Conservation (phyloP, 78 protist genomes). For the Dictyostelium firmibasis region DNA sequence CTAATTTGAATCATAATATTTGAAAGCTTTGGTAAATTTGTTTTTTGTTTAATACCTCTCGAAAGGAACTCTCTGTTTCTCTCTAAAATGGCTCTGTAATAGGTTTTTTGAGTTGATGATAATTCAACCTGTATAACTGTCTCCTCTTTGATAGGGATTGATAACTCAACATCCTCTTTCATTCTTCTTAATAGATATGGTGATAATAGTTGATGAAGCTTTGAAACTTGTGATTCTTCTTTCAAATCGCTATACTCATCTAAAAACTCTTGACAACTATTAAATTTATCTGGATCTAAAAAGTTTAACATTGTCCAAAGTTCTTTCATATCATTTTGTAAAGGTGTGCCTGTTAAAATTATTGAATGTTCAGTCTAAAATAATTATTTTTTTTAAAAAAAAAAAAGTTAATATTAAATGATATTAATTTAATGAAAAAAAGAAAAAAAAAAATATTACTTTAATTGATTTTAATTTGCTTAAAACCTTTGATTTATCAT, state of each 20-base stretch:
- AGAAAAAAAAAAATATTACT: background rate
- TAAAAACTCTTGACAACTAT: conserved; percentile 78
- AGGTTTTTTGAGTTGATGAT: conserved; percentile 86
- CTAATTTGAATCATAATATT: conserved; percentile 95
- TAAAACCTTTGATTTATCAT: conserved; percentile 82
- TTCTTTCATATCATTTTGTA: conserved; percentile 94
- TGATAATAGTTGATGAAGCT: conserved; percentile 84
- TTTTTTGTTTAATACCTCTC: conserved; percentile 47
- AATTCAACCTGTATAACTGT: conserved; percentile 90
- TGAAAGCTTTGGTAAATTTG: conserved; percentile 86
- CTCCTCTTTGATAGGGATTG: conserved; percentile 89
- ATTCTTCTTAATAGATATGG: conserved; percentile 94
- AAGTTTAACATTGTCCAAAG: conserved; percentile 95
- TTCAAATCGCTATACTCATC: conserved; percentile 72
- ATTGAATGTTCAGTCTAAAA: conserved; percentile 60
- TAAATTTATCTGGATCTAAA: conserved; percentile 80
- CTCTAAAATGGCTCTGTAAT: conserved; percentile 91
- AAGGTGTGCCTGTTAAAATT: conserved; percentile 97
- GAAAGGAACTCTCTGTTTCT: conserved; percentile 80
- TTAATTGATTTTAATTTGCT: conserved; percentile 35
- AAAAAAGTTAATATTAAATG: background rate
- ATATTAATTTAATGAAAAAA: too few relatives aligned
- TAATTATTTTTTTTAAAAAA: too few relatives aligned
- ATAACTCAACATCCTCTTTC: conserved; percentile 94
- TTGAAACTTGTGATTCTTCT: conserved; percentile 62